These are phyloP conservation scores for Poa pratensis DNA, from an alignment of 176 grass and related monocot genomes.

Conservation along the genomic window DNA sequence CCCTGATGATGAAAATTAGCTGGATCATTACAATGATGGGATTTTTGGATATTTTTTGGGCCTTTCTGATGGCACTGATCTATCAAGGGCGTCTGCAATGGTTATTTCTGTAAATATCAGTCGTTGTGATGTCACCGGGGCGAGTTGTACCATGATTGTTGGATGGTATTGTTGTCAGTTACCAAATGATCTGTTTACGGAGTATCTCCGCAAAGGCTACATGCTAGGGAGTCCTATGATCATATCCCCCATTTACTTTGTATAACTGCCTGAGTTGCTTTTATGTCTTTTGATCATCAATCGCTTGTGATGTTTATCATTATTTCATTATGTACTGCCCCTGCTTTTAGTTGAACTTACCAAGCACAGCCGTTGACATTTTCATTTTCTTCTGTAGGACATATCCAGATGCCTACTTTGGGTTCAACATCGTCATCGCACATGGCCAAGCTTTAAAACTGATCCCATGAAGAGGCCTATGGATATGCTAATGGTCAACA, in stretches of 20 bases:
- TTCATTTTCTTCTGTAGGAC: conserved; percentile 67
- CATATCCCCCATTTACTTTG: neutral
- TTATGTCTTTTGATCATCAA: neutral
- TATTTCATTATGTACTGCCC: neutral
- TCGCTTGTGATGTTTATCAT: neutral
- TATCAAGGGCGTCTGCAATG: neutral
- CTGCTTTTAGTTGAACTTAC: conserved; percentile 5
- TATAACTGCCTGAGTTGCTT: conserved; percentile 25
- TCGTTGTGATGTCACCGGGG: neutral
- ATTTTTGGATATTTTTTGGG: neutral
- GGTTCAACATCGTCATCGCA: conserved; percentile 74
- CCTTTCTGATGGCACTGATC: neutral
- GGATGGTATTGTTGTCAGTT: neutral
- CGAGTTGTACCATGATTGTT: conserved; percentile 20
- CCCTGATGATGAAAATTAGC: neutral
- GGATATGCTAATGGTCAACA: conserved; percentile 96
- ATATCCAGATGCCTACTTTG: conserved; percentile 95
- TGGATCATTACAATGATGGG: neutral
- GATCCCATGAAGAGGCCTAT: conserved; percentile 82
- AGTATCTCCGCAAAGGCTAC: neutral
- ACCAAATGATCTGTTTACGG: neutral
- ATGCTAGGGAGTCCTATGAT: neutral
- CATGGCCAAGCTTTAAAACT: conserved; percentile 82
- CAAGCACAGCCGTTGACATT: conserved; percentile 6
- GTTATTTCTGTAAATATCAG: neutral